Evolutionary conservation across 2,329 filamentous ascomycete species (phyloP).

Genomic region (Ceratocystis papillata): DNA sequence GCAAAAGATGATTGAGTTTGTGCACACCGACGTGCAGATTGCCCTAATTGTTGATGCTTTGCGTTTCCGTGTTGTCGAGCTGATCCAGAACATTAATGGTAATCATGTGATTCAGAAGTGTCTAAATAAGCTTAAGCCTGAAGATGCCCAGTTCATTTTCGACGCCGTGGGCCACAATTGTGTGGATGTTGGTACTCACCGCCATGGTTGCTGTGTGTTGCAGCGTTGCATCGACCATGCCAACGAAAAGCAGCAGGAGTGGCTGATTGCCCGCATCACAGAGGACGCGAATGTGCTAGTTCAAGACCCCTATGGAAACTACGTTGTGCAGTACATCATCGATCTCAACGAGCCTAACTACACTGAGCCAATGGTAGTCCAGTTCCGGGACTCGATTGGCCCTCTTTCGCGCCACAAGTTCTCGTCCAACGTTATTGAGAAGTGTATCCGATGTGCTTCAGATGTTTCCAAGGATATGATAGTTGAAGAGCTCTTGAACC

Average conservation of each 20-base stretch:
- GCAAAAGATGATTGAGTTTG: conserved; percentile 99
- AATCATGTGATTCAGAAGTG: conserved; percentile 99
- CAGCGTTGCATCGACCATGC: conserved; percentile 98
- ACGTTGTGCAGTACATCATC: conserved; percentile 97
- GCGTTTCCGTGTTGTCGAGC: conserved; percentile 71
- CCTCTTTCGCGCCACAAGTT: conserved; percentile 89
- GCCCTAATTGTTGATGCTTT: conserved; percentile 79
- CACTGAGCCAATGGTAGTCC: conserved; percentile 75
- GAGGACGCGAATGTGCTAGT: conserved; percentile 78
- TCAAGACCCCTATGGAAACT: conserved; percentile 96
- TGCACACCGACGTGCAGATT: conserved; percentile 75
- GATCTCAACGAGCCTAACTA: conserved; percentile 81
- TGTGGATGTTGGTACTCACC: conserved; percentile 86
- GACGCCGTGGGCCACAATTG: conserved; percentile 81
- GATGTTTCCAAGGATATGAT: conserved; percentile 65
- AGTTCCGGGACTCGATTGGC: conserved; percentile 64
- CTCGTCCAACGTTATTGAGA: conserved; percentile 98
- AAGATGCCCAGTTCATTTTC: conserved; percentile 92
- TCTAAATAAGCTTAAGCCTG: conserved; percentile 77
- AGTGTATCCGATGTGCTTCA: conserved; percentile 77
- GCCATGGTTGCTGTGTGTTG: conserved; percentile 93
- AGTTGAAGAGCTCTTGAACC: conserved; percentile 66
- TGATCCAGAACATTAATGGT: conserved; percentile 95
- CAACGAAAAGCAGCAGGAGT: conserved; percentile 74
- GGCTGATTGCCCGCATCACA: conserved; percentile 79